Percentiles rank a stretch among this genome's conserved stretches.
These are phyloP conservation scores for Amphicarpaea edgeworthii DNA, from an alignment of 306 rosid species.

Conservation along the genomic window DNA sequence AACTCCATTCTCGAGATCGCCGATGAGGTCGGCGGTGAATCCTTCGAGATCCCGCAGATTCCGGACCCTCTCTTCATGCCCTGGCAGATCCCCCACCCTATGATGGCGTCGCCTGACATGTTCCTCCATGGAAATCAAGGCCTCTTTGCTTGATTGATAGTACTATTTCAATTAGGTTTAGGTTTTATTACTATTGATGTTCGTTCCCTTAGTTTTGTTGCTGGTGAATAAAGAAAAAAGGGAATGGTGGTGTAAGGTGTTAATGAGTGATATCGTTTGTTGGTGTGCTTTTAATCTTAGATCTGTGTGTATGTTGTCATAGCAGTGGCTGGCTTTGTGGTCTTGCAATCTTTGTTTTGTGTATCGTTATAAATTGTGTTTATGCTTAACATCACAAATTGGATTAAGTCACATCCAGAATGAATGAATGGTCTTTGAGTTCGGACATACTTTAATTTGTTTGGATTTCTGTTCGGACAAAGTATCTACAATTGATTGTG, in stretches of 20 bases:
- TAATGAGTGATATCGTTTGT: neutral
- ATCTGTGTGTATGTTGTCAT: neutral
- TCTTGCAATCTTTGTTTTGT: neutral
- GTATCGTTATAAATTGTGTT: neutral
- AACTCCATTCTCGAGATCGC: slow-evolving; percentile 76
- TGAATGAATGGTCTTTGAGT: neutral
- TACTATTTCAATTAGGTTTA: neutral
- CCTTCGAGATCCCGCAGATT: slow-evolving; percentile 70
- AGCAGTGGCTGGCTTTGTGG: too few species aligned
- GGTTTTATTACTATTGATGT: neutral
- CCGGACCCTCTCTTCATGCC: slow-evolving; percentile 71
- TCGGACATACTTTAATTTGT: too few species aligned
- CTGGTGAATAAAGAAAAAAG: neutral
- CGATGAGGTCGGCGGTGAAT: slow-evolving; percentile 63
- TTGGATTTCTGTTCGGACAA: neutral
- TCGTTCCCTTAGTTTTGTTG: neutral
- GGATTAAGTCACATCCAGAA: neutral
- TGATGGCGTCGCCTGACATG: slow-evolving; percentile 63
- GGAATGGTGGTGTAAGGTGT: neutral
- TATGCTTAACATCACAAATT: neutral
- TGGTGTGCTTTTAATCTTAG: neutral
- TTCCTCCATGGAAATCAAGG: slow-evolving; percentile 51
- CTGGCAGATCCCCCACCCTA: slow-evolving; percentile 69
- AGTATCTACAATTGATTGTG: neutral
- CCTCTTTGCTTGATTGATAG: slow-evolving; percentile 3